Evolutionary conservation across 768 basidiomycete genomes (phyloP), one percentile per base, ranked within the genome.

Genomic region (Chlorophyllum brunneum): DNA sequence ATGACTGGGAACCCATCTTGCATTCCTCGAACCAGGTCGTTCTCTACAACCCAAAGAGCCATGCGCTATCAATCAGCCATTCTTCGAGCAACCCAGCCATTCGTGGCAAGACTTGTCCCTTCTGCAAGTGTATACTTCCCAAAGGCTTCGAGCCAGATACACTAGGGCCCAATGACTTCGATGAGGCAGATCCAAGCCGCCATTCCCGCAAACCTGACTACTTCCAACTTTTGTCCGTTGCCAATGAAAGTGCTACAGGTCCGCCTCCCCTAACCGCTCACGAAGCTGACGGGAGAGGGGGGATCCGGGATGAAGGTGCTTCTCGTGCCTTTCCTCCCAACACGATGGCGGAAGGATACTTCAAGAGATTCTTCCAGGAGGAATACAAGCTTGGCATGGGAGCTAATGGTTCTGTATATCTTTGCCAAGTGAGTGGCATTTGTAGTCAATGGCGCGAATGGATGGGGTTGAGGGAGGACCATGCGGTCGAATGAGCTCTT

Each of bases 301-400:
- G 18, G 11, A 13, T 29, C 1, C 51, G 18, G 15, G 37, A 31
- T n/a, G 47, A 41, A 30, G 26, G 37, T 27, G 41, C 43, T 18
- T 34, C 44, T 20, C 65, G 54, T 66, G 67, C 79, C 1, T 90
- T 91, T 66, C 73, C 81, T 2, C 76, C 81, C 2, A 85, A 86
- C 45, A 75, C 78, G 27, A 88, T 92, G 87, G 92, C 92, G 0
- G 86, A 93, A 48, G 94, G 94, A 0, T 98, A 98, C 65, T 95
- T 95, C 70, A 81, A 86, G 58, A 78, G 90, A 0, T 98, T 95
- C 72, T 98, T 98, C 63, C 81, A 85, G 52, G 94, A 97, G 61
- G 92, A 95, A 58, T 83, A 78, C 55, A 80, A 85, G 54, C 74
- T 98, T 5, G 95, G 95, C 0, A 95, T 97, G 91, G 95, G 95